phyloP scores from a whole-genome alignment of 1,139 yeast genomes.

The Tardiomyces depauwii region DNA sequence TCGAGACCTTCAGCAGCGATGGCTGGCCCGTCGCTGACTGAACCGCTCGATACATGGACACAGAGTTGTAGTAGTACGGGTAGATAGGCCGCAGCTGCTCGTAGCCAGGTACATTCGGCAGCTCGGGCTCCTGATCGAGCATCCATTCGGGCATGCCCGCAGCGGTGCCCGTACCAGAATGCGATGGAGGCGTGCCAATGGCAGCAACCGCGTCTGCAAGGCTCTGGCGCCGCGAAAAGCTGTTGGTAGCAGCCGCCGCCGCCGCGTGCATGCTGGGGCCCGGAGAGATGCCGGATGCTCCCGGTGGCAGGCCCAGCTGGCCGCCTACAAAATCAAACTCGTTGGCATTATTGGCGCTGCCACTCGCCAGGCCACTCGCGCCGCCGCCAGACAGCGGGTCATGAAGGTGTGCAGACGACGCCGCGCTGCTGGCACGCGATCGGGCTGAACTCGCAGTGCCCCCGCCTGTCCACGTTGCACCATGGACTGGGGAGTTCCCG shows the following conservation, averaged over 20 bases:
- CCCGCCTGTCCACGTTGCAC: too few relatives aligned
- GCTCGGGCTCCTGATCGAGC: not conserved
- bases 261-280: not conserved
- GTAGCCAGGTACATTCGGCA: slow-evolving; percentile 14
- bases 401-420: too few relatives aligned
- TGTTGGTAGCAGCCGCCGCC: not conserved
- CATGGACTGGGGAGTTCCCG: too few relatives aligned
- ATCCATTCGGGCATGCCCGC: not conserved
- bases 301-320: too few relatives aligned
- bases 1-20: slow-evolving; percentile 16
- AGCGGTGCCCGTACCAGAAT: not conserved
- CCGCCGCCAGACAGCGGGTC: too few relatives aligned
- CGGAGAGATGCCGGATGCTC: too few relatives aligned
- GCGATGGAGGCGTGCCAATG: not conserved
- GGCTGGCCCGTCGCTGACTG: slow-evolving; percentile 11
- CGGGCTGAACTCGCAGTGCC: too few relatives aligned
- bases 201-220: not conserved
- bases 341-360: too few relatives aligned
- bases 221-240: not conserved
- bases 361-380: too few relatives aligned
- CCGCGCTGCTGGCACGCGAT: too few relatives aligned
- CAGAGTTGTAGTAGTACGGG: slow-evolving; percentile 15
- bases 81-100: slow-evolving; percentile 14
- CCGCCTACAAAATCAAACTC: not conserved
- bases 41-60: slow-evolving; percentile 17